Conservation (phyloP, 768 basidiomycete species). For the Pleurotus eryngii region DNA sequence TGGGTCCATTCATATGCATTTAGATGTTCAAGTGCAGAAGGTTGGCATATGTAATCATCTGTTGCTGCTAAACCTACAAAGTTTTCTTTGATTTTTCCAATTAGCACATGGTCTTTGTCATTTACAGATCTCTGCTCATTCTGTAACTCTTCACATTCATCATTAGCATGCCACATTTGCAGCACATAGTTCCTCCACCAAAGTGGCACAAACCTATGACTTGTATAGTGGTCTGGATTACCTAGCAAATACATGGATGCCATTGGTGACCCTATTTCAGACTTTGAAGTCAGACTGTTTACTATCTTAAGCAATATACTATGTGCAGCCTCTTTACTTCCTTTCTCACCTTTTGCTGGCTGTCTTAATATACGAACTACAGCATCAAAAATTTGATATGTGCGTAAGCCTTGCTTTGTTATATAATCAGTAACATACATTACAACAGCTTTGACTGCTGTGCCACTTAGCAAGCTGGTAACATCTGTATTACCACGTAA, state of each 20-base stretch:
- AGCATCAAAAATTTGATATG: slow-evolving; percentile 29
- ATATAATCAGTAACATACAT: slow-evolving; percentile 36
- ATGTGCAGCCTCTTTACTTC: no score
- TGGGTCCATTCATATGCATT: no score
- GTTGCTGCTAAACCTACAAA: no score
- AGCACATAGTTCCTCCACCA: slow-evolving; percentile 21
- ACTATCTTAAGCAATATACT: no score
- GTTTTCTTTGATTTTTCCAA: no score
- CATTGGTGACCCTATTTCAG: slow-evolving; percentile 28
- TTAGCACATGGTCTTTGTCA: no score
- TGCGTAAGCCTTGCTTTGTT: slow-evolving; percentile 30
- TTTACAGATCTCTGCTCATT: no score
- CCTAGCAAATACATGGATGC: slow-evolving; percentile 21
- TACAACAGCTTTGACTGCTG: slow-evolving; percentile 28
- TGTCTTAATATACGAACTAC: slow-evolving; percentile 18
- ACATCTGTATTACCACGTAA: slow-evolving; percentile 34
- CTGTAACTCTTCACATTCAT: no score
- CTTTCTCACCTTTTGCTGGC: no score
- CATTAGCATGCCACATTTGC: neutral
- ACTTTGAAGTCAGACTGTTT: slow-evolving; percentile 23
- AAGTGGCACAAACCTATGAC: slow-evolving; percentile 23
- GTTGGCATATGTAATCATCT: no score
- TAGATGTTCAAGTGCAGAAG: no score
- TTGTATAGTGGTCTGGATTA: slow-evolving; percentile 29
- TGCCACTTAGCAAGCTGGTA: slow-evolving; percentile 29